These are phyloP conservation scores for Nemania sp. DNA, from an alignment of 2,329 filamentous ascomycete species.

Conservation along the genomic window DNA sequence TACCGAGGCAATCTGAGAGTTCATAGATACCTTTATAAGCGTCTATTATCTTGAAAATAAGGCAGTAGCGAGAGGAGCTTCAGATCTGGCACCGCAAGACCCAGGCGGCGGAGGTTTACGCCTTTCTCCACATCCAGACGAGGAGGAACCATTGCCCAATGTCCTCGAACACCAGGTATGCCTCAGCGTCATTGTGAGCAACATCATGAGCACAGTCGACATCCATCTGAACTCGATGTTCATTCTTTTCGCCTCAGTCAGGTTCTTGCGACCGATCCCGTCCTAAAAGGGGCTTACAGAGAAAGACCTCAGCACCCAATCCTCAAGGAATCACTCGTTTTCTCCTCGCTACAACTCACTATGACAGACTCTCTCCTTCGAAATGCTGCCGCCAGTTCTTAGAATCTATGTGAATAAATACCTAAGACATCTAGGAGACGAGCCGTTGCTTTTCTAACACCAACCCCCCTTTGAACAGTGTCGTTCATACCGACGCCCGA, in stretches of 20 bases:
- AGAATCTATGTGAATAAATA: too few relatives aligned
- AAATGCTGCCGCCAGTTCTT: not conserved
- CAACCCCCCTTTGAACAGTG: constrained; percentile 24
- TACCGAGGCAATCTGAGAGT: constrained; percentile 42
- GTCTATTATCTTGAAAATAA: constrained; percentile 47
- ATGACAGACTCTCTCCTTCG: not conserved
- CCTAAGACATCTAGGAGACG: not conserved
- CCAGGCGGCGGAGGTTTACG: constrained; percentile 43
- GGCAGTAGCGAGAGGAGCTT: constrained; percentile 46
- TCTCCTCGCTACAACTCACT: not conserved
- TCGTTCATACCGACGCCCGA: constrained; percentile 43
- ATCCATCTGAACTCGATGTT: constrained; percentile 40
- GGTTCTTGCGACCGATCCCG: constrained; percentile 46
- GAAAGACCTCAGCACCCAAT: constrained; percentile 14
- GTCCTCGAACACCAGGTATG: constrained; percentile 48
- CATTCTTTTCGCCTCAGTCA: constrained; percentile 48
- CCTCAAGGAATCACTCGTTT: not conserved
- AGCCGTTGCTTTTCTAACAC: not conserved
- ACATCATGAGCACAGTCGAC: constrained; percentile 50
- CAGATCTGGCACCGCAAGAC: constrained; percentile 51
- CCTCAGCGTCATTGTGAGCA: constrained; percentile 45
- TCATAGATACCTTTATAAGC: constrained; percentile 47
- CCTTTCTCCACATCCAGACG: constrained; percentile 44
- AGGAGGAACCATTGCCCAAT: constrained; percentile 45
- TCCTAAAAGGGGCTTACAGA: constrained; percentile 45